These are phyloP conservation scores for Simplicillium aogashimaense DNA, from an alignment of 2,329 filamentous ascomycete species.

Conservation along the genomic window DNA sequence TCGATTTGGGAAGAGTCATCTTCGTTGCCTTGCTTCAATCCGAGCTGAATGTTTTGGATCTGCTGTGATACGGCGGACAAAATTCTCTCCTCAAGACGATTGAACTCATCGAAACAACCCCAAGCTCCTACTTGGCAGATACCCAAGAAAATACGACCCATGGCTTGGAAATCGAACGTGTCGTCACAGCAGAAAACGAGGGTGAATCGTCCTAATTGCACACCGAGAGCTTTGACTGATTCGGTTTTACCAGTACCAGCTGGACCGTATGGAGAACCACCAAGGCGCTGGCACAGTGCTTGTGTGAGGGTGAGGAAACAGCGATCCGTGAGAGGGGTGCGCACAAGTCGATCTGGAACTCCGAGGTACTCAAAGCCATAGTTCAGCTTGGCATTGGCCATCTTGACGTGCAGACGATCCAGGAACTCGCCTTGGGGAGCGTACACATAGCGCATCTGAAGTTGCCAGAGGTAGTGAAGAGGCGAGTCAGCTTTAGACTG, in stretches of 20 bases:
- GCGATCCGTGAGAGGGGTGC: constrained; percentile 92
- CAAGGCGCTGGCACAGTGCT: constrained; percentile 85
- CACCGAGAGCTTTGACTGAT: constrained; percentile 93
- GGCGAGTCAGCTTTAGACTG: constrained; percentile 63
- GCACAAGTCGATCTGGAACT: constrained; percentile 89
- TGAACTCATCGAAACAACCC: constrained; percentile 99
- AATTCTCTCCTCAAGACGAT: constrained; percentile 95
- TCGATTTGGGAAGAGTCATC: constrained; percentile 87
- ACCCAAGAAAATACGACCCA: constrained; percentile 98
- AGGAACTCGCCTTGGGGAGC: constrained; percentile 69
- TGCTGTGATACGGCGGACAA: constrained; percentile 97
- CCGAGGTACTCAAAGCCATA: constrained; percentile 98
- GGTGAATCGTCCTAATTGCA: constrained; percentile 94
- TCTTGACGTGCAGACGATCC: constrained; percentile 79
- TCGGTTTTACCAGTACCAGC: constrained; percentile 98
- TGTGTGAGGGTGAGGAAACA: constrained; percentile 98
- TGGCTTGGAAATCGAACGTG: constrained; percentile 98
- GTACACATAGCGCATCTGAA: constrained; percentile 97
- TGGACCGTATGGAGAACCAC: constrained; percentile 93
- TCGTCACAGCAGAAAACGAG: constrained; percentile 99
- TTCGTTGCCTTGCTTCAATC: constrained; percentile 73
- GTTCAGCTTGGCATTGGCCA: constrained; percentile 90
- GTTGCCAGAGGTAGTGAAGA: constrained; percentile 81
- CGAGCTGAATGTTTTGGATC: constrained; percentile 98
- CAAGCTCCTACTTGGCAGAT: constrained; percentile 98